These are phyloP conservation scores for Monosporozyma yasuniensis DNA, from an alignment of 805 yeast species.

Conservation along the genomic window DNA sequence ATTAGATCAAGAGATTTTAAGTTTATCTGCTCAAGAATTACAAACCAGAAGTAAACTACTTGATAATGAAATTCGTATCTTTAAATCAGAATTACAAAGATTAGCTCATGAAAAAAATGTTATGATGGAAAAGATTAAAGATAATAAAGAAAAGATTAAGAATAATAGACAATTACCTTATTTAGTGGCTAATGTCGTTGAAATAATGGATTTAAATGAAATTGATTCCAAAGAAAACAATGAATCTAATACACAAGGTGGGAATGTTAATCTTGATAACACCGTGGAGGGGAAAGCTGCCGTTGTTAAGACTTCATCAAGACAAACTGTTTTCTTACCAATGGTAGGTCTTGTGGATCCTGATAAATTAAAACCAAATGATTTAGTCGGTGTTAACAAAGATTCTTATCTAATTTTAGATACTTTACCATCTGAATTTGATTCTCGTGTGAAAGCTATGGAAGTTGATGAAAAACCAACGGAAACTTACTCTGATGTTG, in stretches of 20 bases:
- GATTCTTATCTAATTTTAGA: conserved; percentile 91
- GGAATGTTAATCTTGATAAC: conserved; percentile 87
- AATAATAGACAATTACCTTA: conserved; percentile 94
- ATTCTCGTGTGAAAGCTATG: conserved; percentile 96
- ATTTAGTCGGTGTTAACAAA: conserved; percentile 93
- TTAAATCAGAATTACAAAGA: conserved; percentile 86
- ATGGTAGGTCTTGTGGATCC: conserved; percentile 94
- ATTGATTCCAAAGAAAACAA: conserved; percentile 62
- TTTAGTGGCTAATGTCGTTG: conserved; percentile 93
- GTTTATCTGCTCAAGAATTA: conserved; percentile 72
- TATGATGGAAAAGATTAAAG: conserved; percentile 89
- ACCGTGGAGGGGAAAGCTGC: conserved; percentile 94
- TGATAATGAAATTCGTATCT: conserved; percentile 91
- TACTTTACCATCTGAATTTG: conserved; percentile 94
- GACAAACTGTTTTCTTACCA: conserved; percentile 95
- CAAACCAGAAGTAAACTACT: conserved; percentile 76
- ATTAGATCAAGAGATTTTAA: conserved; percentile 74
- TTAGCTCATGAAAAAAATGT: conserved; percentile 85
- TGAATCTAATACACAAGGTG: conserved; percentile 67
- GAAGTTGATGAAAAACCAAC: conserved; percentile 99
- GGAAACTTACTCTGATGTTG: conserved; percentile 93
- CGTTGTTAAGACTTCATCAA: conserved; percentile 91
- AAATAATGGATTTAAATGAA: conserved; percentile 77
- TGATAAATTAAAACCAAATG: conserved; percentile 88
- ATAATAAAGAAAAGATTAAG: conserved; percentile 90